Base-by-base conservation (phyloP, 2,329 filamentous ascomycete species). In the Penicillium palitans region DNA sequence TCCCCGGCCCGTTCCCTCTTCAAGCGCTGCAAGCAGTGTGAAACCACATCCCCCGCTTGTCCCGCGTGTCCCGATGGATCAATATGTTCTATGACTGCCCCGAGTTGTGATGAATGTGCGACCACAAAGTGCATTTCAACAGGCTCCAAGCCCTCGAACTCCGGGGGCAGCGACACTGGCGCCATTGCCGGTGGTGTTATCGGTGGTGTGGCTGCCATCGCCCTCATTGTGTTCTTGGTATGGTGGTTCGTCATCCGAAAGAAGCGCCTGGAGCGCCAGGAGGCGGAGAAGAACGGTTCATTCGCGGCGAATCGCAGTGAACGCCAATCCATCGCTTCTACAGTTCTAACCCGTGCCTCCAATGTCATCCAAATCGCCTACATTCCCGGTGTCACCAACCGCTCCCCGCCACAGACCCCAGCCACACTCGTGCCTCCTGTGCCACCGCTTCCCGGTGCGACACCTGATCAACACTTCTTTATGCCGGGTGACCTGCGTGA, bases 321-420 rank as follows among this genome's bases (percentile, higher is more conserved):
- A 64, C 83, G 92, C n/a, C 88, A 93, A 69, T 98, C 93, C 13
- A 91, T 99, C 72, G 95, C 95, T 17, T 97, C 93, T 10, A 98
- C 93, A 27, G 92, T 98, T 59, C 84, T 97, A 60, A 98, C 95
- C 19, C 88, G 95, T 61, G 95, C 95, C 49, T 98, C 95, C 70
- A 99, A 99, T 80, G 93, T 99, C 73, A 99, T 99, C 69, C 95
- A 98, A 78, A 99, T 99, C 76, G 95, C 95, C 56, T 99, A 98
- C 76, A 98, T 99, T 65, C 95, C 95, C 15, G 95, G 95, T 60
- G 93, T 98, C 69, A 97, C 91, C 60, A 97, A 97, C 78, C 86
- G 93, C 66, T 92, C 93, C 13, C 87, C 88, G 8, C 90, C 90
- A 6, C 88, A 89, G n/a, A 93, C 91, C 0, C 90, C 91, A 3